Evolutionary conservation across 2,329 filamentous ascomycete genomes (phyloP).

Genomic region (Aspergillus phoenicis): DNA sequence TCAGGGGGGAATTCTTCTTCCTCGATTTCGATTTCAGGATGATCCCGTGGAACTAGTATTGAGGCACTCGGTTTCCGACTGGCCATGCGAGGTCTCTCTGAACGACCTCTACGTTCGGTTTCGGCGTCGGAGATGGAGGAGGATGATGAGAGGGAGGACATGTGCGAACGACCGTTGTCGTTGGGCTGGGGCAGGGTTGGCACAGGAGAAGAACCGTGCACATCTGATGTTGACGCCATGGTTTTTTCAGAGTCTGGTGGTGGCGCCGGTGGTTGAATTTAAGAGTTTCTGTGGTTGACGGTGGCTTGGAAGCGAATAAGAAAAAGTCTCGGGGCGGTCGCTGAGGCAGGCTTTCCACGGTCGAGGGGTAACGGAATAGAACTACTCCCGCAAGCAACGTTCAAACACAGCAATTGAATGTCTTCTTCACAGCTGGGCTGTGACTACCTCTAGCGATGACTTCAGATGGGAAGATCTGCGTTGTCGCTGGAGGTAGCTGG

Average conservation of each 20-base stretch:
- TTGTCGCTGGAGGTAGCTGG: constrained; percentile 42
- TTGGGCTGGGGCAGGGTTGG: constrained; percentile 44
- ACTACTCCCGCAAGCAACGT: constrained; percentile 3
- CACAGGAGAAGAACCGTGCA: constrained; percentile 43
- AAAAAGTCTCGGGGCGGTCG: constrained; percentile 14
- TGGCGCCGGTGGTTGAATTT: constrained; percentile 19
- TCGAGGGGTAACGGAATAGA: background rate
- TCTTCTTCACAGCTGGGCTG: constrained; percentile 15
- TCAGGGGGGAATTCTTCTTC: constrained; percentile 79
- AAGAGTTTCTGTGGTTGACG: constrained; percentile 16
- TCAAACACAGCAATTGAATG: constrained; percentile 5
- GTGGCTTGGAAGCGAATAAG: constrained; percentile 15
- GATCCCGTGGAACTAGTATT: constrained; percentile 78
- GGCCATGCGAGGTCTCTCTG: constrained; percentile 66
- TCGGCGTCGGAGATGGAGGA: constrained; percentile 53
- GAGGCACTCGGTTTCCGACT: constrained; percentile 79
- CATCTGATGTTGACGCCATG: constrained; percentile 41
- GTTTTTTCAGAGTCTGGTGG: constrained; percentile 12
- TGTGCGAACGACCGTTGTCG: constrained; percentile 42
- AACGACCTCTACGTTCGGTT: constrained; percentile 47
- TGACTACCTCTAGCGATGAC: constrained; percentile 43
- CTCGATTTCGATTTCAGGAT: constrained; percentile 69
- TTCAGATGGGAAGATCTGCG: constrained; percentile 40
- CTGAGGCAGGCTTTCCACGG: constrained; percentile 15
- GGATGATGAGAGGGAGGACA: constrained; percentile 47